Evolutionary conservation across 208 protist genomes (phyloP), one percentile per base, ranked within the genome.

Genomic region (Leptomonas pyrrhocoris): DNA sequence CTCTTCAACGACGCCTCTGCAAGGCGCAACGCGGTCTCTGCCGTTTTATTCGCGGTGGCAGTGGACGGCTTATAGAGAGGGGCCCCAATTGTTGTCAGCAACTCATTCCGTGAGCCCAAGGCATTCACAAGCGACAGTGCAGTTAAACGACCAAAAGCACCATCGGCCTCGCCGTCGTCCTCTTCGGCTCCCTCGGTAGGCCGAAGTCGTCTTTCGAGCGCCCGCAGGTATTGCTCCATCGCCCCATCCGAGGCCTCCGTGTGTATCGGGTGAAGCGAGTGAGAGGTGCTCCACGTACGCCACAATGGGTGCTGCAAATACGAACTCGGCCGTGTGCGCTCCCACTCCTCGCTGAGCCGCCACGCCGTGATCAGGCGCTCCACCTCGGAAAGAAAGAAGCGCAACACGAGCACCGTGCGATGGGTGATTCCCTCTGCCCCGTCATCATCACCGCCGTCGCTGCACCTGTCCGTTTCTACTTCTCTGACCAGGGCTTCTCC

Each of bases 251-350:
- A 55, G 5, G 40, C 59, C 40, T 77, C 64, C 13, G 64, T 68
- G 57, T 67, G 72, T 9, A 77, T 55, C 1, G 72, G 72, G n/a
- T 68, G 72, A 57, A 77, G 59, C 49, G 50, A 46, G n/a, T 34
- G 1, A 1, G 72, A 61, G 2, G 72, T 51, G 11, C 53, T 64
- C 72, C 72, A 77, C 28, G 72, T 77, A 6, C 42, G 46, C 38
- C 77, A 83, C n/a, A 90, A 40, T 7, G 81, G 80, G 50, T 86
- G 74, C 30, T 38, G 64, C 38, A 78, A 46, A 59, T 90, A 90
- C n/a, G 55, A 38, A 43, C 58, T 63, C 2, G 57, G 51, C 43
- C 66, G 68, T 9, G 46, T 27, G 6, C 43, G 50, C 69, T 86
- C 84, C 60, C 63, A 73, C 42, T 86, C 80, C 48, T 73, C 61